phyloP scores from a whole-genome alignment of 495 filamentous ascomycete species.

The Aspergillus sclerotiicarbonarius region DNA sequence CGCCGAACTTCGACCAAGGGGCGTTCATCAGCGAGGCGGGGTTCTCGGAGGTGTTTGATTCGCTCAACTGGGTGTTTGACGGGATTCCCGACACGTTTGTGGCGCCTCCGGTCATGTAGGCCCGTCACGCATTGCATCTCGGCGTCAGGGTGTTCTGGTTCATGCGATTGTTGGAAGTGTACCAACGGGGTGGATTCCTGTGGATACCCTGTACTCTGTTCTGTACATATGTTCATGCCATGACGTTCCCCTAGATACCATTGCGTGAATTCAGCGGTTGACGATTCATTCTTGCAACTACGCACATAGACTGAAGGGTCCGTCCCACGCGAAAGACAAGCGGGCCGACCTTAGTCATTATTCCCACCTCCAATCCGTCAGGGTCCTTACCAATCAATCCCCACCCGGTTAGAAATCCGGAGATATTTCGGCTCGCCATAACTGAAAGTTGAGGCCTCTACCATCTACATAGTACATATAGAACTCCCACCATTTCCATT shows the following conservation, averaged over 20 bases:
- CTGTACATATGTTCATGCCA: background rate
- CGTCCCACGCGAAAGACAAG: too few species aligned
- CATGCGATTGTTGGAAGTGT: background rate
- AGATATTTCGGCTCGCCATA: too few species aligned
- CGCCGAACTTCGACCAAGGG: slow-evolving; percentile 40
- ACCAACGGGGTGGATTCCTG: background rate
- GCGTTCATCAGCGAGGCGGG: slow-evolving; percentile 45
- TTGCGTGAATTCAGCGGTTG: too few species aligned
- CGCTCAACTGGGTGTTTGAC: slow-evolving; percentile 50
- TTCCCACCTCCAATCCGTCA: too few species aligned
- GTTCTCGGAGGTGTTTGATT: slow-evolving; percentile 49
- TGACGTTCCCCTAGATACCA: background rate
- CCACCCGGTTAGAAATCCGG: too few species aligned
- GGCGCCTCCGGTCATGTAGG: slow-evolving; percentile 39
- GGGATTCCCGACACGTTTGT: slow-evolving; percentile 45
- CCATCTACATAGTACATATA: too few species aligned
- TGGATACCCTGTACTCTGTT: background rate
- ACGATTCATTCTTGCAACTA: too few species aligned
- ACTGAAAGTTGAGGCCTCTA: too few species aligned
- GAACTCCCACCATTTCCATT: too few species aligned
- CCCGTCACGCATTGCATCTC: background rate
- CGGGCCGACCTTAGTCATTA: too few species aligned
- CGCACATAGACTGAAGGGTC: too few species aligned
- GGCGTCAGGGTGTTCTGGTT: background rate
- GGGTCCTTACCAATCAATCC: too few species aligned